phyloP scores from a whole-genome alignment of 2,329 filamentous ascomycete species.

The Fusarium sp. region DNA sequence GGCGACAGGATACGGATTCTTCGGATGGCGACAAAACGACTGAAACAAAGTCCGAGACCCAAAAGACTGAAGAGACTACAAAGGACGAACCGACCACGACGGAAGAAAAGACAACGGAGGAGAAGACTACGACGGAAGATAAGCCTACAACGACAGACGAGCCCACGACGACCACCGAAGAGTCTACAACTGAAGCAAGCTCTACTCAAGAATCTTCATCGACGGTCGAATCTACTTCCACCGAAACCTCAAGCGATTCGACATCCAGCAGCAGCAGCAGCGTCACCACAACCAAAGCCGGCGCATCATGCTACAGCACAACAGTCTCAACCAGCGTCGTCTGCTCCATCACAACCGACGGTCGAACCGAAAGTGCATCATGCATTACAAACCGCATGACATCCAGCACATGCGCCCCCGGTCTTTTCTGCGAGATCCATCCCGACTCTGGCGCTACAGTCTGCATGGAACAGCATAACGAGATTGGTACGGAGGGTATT shows the following conservation, averaged over 20 bases:
- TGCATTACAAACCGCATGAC: conserved; percentile 24
- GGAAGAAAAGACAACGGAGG: conserved; percentile 7
- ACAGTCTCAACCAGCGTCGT: conserved; percentile 17
- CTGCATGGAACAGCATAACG: conserved; percentile 18
- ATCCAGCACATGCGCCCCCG: conserved; percentile 17
- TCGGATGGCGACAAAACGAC: not conserved
- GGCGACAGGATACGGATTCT: conserved; percentile 11
- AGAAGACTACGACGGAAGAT: not conserved
- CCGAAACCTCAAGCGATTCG: not conserved
- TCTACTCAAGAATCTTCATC: conserved; percentile 12
- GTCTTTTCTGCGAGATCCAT: conserved; percentile 13
- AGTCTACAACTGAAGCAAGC: not conserved
- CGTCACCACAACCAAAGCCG: not conserved
- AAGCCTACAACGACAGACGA: not conserved
- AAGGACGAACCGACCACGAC: not conserved
- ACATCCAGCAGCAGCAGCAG: conserved; percentile 6
- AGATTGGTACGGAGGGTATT: conserved; percentile 16
- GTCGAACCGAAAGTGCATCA: conserved; percentile 8
- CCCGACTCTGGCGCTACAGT: conserved; percentile 15
- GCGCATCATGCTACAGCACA: conserved; percentile 28
- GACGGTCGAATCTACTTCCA: not conserved
- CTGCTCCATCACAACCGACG: conserved; percentile 19
- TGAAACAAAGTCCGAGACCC: not conserved
- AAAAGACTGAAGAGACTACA: not conserved
- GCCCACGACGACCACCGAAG: not conserved